Base-by-base conservation (phyloP, 1,139 yeast species). In the Kazachstania sp. region DNA sequence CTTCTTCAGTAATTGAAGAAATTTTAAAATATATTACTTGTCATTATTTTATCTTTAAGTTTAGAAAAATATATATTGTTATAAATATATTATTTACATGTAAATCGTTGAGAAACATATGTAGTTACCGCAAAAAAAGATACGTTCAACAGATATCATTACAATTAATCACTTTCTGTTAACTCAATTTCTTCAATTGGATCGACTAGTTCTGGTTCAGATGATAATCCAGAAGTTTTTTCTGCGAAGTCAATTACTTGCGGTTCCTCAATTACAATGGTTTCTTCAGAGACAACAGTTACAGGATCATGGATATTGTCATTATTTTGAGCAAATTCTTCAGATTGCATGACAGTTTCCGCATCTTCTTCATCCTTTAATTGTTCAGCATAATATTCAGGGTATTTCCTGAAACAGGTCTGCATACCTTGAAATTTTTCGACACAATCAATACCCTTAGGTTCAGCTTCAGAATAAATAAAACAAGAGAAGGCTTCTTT, bases 401-500 rank as follows among this genome's bases (percentile, higher is more conserved):
- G 98, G 69, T 92, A 79, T 64, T 78, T 73, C 72, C 92, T 83
- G 79, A 94, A 94, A 71, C 99, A 94, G 54, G 79, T 77, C 73
- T 95, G 95, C 99, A 94, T 92, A 58, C 73, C 78, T 62, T 83
- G 81, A 70, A 92, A 88, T 69, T 87, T 87, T 61, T 86, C 92
- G 57, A 92, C 83, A 71, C 99, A 92, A 65, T 94, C 97, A 53
- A 86, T 83, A 48, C 98, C 98, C 73, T 92, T 92, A 62, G 97
- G 97, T 64, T 92, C 99, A 49, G 86, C 83, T 64, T 84, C 88
- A 12, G 97, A 88, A 73, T 85, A 90, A 37, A 94, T 92, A 63
- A 94, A 94, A 68, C 99, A 94, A 9, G 96, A 77, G 66, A 94
- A 94, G 0, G 98, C 97, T 49, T 79, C 92, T 72, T 92, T 90